Evolutionary conservation across 1,139 yeast genomes (phyloP).

Genomic region (Torulaspora pretoriensis): DNA sequence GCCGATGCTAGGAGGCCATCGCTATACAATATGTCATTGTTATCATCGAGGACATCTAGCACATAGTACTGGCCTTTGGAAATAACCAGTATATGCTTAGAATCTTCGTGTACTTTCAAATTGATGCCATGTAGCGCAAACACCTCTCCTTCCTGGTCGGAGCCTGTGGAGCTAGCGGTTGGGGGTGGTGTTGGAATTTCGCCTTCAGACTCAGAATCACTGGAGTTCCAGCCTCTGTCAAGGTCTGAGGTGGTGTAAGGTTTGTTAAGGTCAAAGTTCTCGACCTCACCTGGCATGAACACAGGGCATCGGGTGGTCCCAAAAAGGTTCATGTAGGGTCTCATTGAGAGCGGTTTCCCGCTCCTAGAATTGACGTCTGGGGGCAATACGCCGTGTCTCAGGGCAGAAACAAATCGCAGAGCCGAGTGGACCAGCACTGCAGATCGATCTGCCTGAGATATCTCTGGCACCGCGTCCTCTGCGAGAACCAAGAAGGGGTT

Average conservation of each 20-base stretch:
- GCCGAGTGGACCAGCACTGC: slow-evolving; percentile 63
- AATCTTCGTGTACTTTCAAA: slow-evolving; percentile 35
- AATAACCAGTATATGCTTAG: slow-evolving; percentile 53
- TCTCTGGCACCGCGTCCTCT: slow-evolving; percentile 64
- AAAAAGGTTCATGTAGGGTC: slow-evolving; percentile 59
- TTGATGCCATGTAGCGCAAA: slow-evolving; percentile 39
- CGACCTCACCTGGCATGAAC: slow-evolving; percentile 31
- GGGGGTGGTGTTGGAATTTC: neutral
- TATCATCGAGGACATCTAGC: slow-evolving; percentile 50
- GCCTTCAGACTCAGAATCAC: slow-evolving; percentile 1
- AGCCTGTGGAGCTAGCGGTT: slow-evolving; percentile 1
- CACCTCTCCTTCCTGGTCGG: slow-evolving; percentile 15
- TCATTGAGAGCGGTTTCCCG: slow-evolving; percentile 57
- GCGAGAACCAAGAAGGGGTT: slow-evolving; percentile 70
- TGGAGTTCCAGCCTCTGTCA: slow-evolving; percentile 20
- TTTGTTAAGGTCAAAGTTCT: slow-evolving; percentile 30
- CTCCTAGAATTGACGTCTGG: slow-evolving; percentile 53
- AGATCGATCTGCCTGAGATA: slow-evolving; percentile 63
- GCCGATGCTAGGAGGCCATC: slow-evolving; percentile 53
- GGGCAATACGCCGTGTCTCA: slow-evolving; percentile 50
- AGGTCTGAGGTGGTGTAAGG: slow-evolving; percentile 31
- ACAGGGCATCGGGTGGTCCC: slow-evolving; percentile 65
- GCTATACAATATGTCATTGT: slow-evolving; percentile 46
- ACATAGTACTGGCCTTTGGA: slow-evolving; percentile 61
- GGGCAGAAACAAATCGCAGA: slow-evolving; percentile 57